A percentile compares a stretch with the other conserved stretches of the same genome.
These are phyloP conservation scores for Yarrowia sp. DNA, from an alignment of 805 yeast genomes.

Conservation along the genomic window DNA sequence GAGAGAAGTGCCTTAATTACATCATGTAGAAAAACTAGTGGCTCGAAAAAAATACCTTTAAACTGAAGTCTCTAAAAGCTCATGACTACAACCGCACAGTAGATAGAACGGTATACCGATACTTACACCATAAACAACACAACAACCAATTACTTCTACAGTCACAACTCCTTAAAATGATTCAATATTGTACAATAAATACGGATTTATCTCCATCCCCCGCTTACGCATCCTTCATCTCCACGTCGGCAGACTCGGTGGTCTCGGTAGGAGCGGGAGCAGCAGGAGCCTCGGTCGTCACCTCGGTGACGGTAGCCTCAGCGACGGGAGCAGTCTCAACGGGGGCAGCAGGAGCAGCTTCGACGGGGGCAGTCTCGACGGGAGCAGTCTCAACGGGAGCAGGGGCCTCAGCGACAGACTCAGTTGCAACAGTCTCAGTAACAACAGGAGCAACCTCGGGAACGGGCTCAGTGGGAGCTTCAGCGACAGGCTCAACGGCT, in stretches of 20 bases:
- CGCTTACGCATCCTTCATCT: conserved; percentile 28
- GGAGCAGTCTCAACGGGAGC: neutral
- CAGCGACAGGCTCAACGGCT: neutral
- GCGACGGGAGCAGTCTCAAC: conserved; percentile 17
- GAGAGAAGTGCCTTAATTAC: no score
- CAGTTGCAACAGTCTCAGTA: neutral
- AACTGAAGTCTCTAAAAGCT: no score
- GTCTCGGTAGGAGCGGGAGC: neutral
- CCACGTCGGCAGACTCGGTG: conserved; percentile 27
- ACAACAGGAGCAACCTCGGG: neutral
- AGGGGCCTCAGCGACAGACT: neutral
- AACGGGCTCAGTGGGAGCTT: neutral
- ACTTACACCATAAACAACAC: no score
- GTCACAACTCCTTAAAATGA: neutral
- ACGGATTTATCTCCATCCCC: conserved; percentile 11
- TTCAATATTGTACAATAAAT: conserved; percentile 26
- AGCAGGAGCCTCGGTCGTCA: no score
- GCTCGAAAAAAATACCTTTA: no score
- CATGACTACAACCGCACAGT: no score
- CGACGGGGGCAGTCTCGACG: conserved; percentile 15
- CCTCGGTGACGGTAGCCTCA: neutral
- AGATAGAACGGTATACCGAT: no score
- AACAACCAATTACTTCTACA: no score
- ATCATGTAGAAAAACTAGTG: no score
- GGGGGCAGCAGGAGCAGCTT: neutral